Base-by-base conservation (phyloP, 495 filamentous ascomycete species). In the Penicillium canariense region DNA sequence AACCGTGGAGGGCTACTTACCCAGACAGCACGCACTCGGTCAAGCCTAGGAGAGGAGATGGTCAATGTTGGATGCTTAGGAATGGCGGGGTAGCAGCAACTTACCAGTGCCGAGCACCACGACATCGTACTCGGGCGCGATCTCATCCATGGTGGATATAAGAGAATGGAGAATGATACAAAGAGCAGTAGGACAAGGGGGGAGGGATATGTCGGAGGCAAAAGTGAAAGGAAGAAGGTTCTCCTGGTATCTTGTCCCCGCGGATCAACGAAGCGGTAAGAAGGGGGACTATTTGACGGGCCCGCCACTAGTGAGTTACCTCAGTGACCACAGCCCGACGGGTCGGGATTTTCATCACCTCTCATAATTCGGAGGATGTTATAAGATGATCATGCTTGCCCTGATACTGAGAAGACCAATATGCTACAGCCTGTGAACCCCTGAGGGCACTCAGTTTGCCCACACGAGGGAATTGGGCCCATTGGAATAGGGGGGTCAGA, bases 21-120 rank as follows among this genome's bases (percentile, higher is more conserved):
- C 94, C 94, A 61, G 92, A 96, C 58, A 98, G 86, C 61, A 98
- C 93, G 77, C 94, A 98, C 83, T 98, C 94, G 56, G 94, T 97
- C 82, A 98, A 73, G 61, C 94, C 94, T 96, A 65, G 46, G 11
- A 53, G 52, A 56, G 51, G 63, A 61, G 39, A 26, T 56, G 52
- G 70, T 81, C 69, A 70, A 69, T 57, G 59, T 45, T 65, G 48
- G 59, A 44, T 11, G 55, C 52, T 39, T 48, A 50, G 40, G 48
- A 62, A 69, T 68, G 59, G 68, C 65, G 69, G 70, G 68, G 73
- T 76, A 76, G 73, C 25, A 28, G 23, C 68, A 72, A 75, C 79
- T 65, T 75, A 94, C 90, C 90, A 66, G 94, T 98, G 76, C 94
- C 94, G 67, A 98, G 87, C 66, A 98, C 95, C 63, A 98, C 88